Base-by-base conservation (phyloP, 2,329 filamentous ascomycete species). In the Ascochyta fabae region DNA sequence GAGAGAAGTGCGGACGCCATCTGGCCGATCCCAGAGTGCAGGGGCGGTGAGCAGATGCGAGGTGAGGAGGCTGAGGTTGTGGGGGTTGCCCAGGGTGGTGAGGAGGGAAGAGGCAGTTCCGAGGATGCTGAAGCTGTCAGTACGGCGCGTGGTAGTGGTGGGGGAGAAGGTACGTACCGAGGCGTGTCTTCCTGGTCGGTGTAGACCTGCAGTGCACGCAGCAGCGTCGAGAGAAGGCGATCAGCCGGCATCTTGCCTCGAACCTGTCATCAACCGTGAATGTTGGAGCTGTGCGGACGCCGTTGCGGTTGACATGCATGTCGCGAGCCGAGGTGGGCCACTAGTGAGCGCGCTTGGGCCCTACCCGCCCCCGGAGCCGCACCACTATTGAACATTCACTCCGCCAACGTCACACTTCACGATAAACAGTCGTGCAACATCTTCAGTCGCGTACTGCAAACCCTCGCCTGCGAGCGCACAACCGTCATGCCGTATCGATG, bases 51-150 rank as follows among this genome's bases (percentile, higher is more conserved):
- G 82, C 6, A 92, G 81, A 62, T 92, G 88, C 24, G 87, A 88
- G 0, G 88, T 89, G 49, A 92, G 81, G 12, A 92, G 81, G 36
- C 86, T 85, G 66, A 92, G 81, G 73, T 93, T 93, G 53, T 90
- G 83, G 13, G 89, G 89, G 69, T 92, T 92, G 58, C 86, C 86
- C 48, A 92, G 84, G 44, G 84, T 84, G 15, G 86, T 84, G 51
- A 93, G 81, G 27, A 92, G 83, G 35, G 86, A 84, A 16, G 85
- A 82, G 15, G 88, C 89, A 40, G 87, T 88, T 60, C 83, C 86
- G 67, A 90, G 81, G 29, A 88, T 76, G 57, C 75, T 74, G 58
- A 41, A 23, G 36, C 12, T 48, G 61, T 71, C 24, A 71, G 65
- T 54, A 53, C 47, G 52, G n/a, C 5, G n/a, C n/a, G 26, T 2